Percentiles rank a stretch among this genome's conserved stretches.
phyloP scores from a whole-genome alignment of 306 rosid species.

The Lupinus albus region DNA sequence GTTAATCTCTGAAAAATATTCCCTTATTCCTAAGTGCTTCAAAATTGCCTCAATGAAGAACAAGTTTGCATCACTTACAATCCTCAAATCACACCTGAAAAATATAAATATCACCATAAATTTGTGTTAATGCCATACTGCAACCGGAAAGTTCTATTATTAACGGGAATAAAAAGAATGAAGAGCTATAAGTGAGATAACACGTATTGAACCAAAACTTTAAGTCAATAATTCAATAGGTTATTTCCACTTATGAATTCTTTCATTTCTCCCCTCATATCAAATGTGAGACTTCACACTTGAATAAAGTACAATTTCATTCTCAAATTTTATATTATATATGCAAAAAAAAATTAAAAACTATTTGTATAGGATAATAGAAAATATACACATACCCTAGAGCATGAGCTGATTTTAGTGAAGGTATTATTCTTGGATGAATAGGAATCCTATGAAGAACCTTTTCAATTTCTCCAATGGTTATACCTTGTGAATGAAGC shows the following conservation, averaged over 20 bases:
- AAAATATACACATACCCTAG: conserved; percentile 50
- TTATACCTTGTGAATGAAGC: conserved; percentile 59
- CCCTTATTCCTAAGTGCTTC: conserved; percentile 66
- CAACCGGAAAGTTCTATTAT: too few relatives aligned
- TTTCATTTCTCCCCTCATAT: too few relatives aligned
- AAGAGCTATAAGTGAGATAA: too few relatives aligned
- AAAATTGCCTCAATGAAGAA: conserved; percentile 72
- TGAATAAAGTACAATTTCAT: too few relatives aligned
- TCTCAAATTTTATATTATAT: neutral
- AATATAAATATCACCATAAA: conserved; percentile 2
- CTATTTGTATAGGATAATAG: neutral
- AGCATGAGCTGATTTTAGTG: conserved; percentile 65
- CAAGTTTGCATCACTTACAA: conserved; percentile 77
- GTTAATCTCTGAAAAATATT: conserved; percentile 70
- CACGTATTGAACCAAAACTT: too few relatives aligned
- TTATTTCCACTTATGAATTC: too few relatives aligned
- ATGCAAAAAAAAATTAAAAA: neutral
- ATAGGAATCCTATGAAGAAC: conserved; percentile 62
- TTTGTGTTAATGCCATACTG: too few relatives aligned
- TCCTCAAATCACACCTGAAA: conserved; percentile 76
- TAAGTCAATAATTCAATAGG: too few relatives aligned
- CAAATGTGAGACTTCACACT: too few relatives aligned
- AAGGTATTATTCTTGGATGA: conserved; percentile 59
- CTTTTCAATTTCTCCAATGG: conserved; percentile 56
- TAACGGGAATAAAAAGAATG: too few relatives aligned